These are phyloP conservation scores for Parathielavia appendiculata DNA, from an alignment of 495 filamentous ascomycete species.

Conservation along the genomic window DNA sequence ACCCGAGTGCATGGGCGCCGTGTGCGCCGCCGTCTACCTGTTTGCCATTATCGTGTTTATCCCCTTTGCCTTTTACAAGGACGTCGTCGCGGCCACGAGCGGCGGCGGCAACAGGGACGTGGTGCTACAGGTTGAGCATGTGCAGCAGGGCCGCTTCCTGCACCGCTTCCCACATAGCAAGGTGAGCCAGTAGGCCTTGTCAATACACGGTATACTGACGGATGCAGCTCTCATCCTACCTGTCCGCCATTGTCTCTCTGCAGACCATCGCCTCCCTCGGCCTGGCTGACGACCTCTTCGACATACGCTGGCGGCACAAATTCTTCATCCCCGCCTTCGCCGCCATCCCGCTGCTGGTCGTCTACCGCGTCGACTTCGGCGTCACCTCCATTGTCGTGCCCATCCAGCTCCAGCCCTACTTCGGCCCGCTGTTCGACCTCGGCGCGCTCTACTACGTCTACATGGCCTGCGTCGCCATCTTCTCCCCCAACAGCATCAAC, in stretches of 20 bases:
- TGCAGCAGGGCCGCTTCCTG: constrained; percentile 72
- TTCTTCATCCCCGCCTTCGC: constrained; percentile 94
- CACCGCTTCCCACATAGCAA: constrained; percentile 94
- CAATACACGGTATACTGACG: not conserved
- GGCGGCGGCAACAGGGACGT: constrained; percentile 89
- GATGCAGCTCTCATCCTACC: constrained; percentile 79
- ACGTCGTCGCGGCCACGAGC: constrained; percentile 93
- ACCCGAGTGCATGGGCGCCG: constrained; percentile 95
- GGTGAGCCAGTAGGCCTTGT: no score
- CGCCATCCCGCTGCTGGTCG: constrained; percentile 86
- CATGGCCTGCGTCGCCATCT: constrained; percentile 92
- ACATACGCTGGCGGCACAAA: constrained; percentile 98
- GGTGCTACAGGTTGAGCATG: constrained; percentile 58
- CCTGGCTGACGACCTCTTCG: constrained; percentile 92
- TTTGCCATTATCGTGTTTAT: constrained; percentile 84
- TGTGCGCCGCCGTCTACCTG: constrained; percentile 89
- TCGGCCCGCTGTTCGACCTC: constrained; percentile 77
- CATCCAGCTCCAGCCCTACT: constrained; percentile 70
- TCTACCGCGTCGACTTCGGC: constrained; percentile 97
- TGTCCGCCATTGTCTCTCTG: constrained; percentile 87
- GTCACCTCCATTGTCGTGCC: constrained; percentile 93
- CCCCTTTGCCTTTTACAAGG: constrained; percentile 95
- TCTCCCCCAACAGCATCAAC: constrained; percentile 97
- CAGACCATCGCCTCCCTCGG: constrained; percentile 86
- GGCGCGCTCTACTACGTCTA: constrained; percentile 91